phyloP scores from a whole-genome alignment of 2,329 filamentous ascomycete genomes.

The Orbilia javanica region DNA sequence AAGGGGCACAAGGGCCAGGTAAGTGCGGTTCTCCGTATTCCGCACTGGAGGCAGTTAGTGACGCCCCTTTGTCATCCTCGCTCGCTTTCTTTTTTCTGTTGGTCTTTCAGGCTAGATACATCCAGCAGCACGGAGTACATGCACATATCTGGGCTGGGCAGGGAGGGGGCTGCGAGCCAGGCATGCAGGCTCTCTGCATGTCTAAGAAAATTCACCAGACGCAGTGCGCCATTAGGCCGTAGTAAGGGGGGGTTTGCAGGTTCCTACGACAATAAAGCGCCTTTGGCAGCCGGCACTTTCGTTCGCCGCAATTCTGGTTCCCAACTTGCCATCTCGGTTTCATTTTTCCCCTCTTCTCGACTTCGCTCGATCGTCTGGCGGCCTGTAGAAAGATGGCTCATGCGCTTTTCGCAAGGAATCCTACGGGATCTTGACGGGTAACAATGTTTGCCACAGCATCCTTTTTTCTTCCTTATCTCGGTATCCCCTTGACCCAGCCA shows the following conservation, averaged over 20 bases:
- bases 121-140: not conserved
- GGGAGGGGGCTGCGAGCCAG: conserved; percentile 36
- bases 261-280: conserved; percentile 10
- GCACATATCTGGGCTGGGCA: conserved; percentile 21
- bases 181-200: conserved; percentile 47
- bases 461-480: not conserved
- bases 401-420: conserved; percentile 13
- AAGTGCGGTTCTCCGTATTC: no score
- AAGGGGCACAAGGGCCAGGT: conserved; percentile 24
- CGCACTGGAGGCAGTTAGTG: not conserved
- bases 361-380: not conserved
- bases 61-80: conserved; percentile 50
- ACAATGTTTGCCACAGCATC: conserved; percentile 39
- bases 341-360: conserved; percentile 1
- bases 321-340: conserved; percentile 6
- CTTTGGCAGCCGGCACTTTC: conserved; percentile 14
- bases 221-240: not conserved
- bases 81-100: conserved; percentile 46
- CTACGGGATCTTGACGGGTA: conserved; percentile 16
- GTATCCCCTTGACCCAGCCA: not conserved
- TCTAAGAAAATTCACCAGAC: conserved; percentile 46
- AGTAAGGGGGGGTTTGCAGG: conserved; percentile 17
- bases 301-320: not conserved
- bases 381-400: conserved; percentile 8
- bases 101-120: conserved; percentile 54